Conservation (phyloP, 225 moss, liverwort and hornwort species). For the Bryoerythrophyllum caledonicum region DNA sequence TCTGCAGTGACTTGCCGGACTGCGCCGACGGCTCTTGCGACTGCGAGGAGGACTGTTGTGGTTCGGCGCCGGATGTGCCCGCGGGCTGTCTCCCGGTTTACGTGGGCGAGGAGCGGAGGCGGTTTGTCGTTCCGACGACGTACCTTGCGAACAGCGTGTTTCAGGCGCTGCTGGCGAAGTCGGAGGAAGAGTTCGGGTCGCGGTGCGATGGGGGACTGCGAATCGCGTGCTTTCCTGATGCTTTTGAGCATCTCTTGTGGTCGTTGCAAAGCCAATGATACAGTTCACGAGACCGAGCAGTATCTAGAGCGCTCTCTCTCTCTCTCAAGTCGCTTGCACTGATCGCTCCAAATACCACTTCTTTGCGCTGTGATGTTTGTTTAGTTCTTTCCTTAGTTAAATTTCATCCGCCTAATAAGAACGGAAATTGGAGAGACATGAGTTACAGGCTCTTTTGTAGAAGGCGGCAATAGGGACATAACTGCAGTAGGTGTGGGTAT, state of each 20-base stretch:
- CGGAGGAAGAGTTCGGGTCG: conserved; percentile 72
- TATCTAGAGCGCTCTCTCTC: not conserved
- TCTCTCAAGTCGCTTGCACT: too few species aligned
- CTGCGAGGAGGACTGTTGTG: not conserved
- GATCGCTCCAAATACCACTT: not conserved
- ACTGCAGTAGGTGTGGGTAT: not conserved
- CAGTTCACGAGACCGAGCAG: conserved; percentile 3
- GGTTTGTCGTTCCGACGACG: conserved; percentile 62
- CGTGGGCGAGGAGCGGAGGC: conserved; percentile 56
- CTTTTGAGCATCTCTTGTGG: conserved; percentile 75
- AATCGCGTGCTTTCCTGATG: conserved; percentile 63
- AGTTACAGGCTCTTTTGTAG: not conserved
- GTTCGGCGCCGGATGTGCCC: conserved; percentile 42
- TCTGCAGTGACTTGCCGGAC: not conserved
- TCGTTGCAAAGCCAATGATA: conserved; percentile 34
- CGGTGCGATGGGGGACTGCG: conserved; percentile 63
- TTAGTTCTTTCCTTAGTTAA: too few species aligned
- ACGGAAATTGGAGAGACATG: too few species aligned
- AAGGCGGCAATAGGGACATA: not conserved
- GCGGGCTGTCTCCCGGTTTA: conserved; percentile 67
- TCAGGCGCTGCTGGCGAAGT: conserved; percentile 58
- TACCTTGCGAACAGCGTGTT: conserved; percentile 57
- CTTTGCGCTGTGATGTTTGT: too few species aligned
- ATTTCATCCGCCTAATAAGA: too few species aligned
- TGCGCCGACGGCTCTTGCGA: not conserved